These are phyloP conservation scores for Epichloe coenophiala DNA, from an alignment of 2,329 filamentous ascomycete species.

Conservation along the genomic window DNA sequence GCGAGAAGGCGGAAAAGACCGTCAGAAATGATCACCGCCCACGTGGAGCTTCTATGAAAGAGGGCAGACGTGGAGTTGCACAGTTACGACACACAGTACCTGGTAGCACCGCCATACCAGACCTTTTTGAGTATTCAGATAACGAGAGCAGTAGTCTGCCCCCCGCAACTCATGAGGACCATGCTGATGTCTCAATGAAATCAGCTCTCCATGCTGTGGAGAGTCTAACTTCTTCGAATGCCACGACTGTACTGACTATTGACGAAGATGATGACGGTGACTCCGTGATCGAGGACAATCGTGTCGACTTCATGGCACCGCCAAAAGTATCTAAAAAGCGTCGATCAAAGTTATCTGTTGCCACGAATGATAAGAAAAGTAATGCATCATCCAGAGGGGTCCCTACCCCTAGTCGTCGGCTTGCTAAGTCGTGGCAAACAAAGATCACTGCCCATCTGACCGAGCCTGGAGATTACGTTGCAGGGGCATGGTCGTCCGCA, in stretches of 20 bases:
- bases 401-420: constrained; percentile 10
- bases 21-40: constrained; percentile 12
- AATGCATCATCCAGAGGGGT: constrained; percentile 11
- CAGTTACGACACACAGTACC: constrained; percentile 25
- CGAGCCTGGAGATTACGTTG: neutral
- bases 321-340: constrained; percentile 28
- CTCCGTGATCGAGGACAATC: constrained; percentile 35
- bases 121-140: constrained; percentile 32
- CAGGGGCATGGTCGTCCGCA: neutral
- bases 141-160: neutral
- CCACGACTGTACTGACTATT: neutral
- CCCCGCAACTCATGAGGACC: neutral
- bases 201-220: neutral
- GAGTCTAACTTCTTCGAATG: neutral
- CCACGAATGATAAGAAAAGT: constrained; percentile 11
- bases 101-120: constrained; percentile 14
- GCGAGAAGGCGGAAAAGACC: constrained; percentile 18
- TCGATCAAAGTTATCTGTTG: constrained; percentile 16
- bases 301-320: constrained; percentile 36
- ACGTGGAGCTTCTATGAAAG: constrained; percentile 24
- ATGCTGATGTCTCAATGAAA: neutral
- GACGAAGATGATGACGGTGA: constrained; percentile 21
- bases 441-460: constrained; percentile 19
- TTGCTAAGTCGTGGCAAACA: constrained; percentile 14
- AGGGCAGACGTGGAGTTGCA: constrained; percentile 35